Percentiles rank a stretch among this genome's conserved stretches.
Conservation (phyloP, 2,329 filamentous ascomycete genomes). For the Bipolaris zeicola region DNA sequence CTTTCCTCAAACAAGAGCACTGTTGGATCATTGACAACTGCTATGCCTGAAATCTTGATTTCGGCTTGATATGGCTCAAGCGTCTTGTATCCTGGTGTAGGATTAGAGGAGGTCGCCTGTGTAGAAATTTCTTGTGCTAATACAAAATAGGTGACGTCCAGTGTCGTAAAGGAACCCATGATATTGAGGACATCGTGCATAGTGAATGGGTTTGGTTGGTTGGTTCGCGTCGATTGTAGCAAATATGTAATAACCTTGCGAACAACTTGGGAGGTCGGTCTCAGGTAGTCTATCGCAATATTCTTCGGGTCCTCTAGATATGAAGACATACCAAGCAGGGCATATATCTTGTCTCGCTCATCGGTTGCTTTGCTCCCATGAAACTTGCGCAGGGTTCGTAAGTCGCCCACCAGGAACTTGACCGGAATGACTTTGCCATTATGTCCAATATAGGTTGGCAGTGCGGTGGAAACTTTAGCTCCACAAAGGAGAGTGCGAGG, state of each 20-base stretch:
- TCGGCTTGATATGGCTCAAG: background rate
- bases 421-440: slow-evolving; percentile 22
- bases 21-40: background rate
- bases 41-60: background rate
- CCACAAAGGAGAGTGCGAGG: slow-evolving; percentile 9
- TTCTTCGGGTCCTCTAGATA: background rate
- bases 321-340: slow-evolving; percentile 27
- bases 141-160: background rate
- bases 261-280: background rate
- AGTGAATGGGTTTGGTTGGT: background rate
- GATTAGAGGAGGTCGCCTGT: background rate
- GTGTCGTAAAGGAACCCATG: background rate
- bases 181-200: background rate
- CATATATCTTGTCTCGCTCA: slow-evolving; percentile 27
- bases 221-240: background rate
- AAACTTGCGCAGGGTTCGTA: slow-evolving; percentile 26
- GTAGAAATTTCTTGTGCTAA: background rate
- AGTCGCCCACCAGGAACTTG: slow-evolving; percentile 28
- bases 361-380: slow-evolving; percentile 22
- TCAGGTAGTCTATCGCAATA: background rate
- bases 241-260: background rate
- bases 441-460: slow-evolving; percentile 29
- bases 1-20: background rate
- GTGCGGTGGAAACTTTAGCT: slow-evolving; percentile 1
- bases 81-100: background rate